Evolutionary conservation across 345 rosid genomes (phyloP).

Genomic region (Populus deltoides): DNA sequence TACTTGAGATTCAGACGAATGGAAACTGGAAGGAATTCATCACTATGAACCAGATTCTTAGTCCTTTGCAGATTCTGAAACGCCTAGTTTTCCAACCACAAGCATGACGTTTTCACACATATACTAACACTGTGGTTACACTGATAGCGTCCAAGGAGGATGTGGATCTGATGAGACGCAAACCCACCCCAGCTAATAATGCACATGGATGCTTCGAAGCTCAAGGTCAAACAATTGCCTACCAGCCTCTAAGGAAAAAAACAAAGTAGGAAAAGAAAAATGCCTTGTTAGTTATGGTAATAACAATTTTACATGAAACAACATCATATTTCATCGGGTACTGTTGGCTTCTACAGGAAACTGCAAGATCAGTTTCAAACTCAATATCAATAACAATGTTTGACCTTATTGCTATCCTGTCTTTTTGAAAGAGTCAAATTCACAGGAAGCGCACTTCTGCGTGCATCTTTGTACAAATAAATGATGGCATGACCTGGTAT

Average conservation of each 20-base stretch:
- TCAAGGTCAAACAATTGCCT: not conserved
- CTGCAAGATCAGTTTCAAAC: not conserved
- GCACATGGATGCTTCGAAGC: not conserved
- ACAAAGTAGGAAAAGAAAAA: not conserved
- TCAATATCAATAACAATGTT: slow-evolving; percentile 11
- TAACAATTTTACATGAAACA: not conserved
- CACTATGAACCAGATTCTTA: not conserved
- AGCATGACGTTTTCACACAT: too few relatives aligned
- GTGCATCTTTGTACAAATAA: slow-evolving; percentile 21
- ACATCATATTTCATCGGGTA: not conserved
- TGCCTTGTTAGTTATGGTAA: not conserved
- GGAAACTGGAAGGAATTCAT: not conserved
- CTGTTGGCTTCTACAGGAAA: not conserved
- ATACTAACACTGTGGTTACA: too few relatives aligned
- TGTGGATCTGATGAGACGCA: too few relatives aligned
- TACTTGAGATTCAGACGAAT: not conserved
- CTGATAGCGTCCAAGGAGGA: too few relatives aligned
- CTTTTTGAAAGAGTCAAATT: not conserved
- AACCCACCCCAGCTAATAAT: not conserved
- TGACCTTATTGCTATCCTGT: slow-evolving; percentile 19
- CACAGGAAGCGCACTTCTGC: not conserved
- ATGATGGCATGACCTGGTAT: not conserved
- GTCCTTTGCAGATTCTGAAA: too few relatives aligned
- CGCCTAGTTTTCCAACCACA: not conserved
- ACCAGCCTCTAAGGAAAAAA: not conserved